Percentiles rank a stretch among this genome's conserved stretches.
phyloP scores from a whole-genome alignment of 495 filamentous ascomycete genomes.

The Paragyromitra xinjiangensis region DNA sequence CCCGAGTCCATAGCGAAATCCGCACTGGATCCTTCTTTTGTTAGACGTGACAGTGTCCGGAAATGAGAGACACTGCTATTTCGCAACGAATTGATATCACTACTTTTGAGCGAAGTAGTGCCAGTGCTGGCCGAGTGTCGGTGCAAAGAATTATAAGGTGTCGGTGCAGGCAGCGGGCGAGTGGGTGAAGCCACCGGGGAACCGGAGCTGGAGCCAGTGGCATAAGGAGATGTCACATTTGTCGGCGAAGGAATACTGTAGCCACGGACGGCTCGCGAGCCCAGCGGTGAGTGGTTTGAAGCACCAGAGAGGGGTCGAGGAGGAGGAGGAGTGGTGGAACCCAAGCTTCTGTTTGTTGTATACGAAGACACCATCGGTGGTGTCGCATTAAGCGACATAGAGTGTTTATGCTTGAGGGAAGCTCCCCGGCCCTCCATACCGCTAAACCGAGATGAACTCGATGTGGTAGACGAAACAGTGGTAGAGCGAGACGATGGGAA shows the following conservation, averaged over 20 bases:
- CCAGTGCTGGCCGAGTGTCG: constrained; percentile 54
- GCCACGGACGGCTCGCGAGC: constrained; percentile 41
- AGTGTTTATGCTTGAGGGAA: constrained; percentile 50
- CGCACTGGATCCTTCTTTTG: constrained; percentile 74
- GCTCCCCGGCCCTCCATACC: constrained; percentile 39
- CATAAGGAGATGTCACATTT: constrained; percentile 37
- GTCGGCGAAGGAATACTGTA: constrained; percentile 47
- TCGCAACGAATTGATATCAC: constrained; percentile 55
- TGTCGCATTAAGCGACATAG: constrained; percentile 44
- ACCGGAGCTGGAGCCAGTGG: constrained; percentile 29
- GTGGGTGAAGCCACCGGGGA: constrained; percentile 38
- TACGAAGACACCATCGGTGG: constrained; percentile 49
- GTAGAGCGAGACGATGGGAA: constrained; percentile 57
- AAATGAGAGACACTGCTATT: constrained; percentile 70
- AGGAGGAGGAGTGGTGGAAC: constrained; percentile 47
- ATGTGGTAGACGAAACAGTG: constrained; percentile 55
- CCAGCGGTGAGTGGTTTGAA: constrained; percentile 33
- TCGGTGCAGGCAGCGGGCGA: constrained; percentile 47
- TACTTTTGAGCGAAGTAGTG: constrained; percentile 55
- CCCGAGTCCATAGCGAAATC: constrained; percentile 80
- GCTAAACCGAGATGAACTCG: constrained; percentile 54
- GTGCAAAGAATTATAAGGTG: constrained; percentile 55
- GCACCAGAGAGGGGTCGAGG: constrained; percentile 39
- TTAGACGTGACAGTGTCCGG: constrained; percentile 85
- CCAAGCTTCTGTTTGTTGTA: constrained; percentile 44